Evolutionary conservation across 2,329 filamentous ascomycete genomes (phyloP).

Genomic region (Penicillium psychrosexuale): DNA sequence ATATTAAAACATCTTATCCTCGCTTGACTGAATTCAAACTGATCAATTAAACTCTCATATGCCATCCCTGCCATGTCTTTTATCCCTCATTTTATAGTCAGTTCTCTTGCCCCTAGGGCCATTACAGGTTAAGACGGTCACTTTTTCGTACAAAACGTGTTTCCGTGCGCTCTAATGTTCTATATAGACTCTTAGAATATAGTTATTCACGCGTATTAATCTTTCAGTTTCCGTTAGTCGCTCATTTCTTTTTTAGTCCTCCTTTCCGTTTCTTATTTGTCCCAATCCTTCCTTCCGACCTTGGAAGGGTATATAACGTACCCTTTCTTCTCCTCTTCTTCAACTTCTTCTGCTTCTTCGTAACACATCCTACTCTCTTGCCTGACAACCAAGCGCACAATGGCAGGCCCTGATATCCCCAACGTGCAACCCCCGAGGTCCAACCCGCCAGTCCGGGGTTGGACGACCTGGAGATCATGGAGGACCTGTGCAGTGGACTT

Average conservation of each 20-base stretch:
- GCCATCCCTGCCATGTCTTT: neutral
- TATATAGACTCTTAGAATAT: neutral
- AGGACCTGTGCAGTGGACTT: conserved; percentile 40
- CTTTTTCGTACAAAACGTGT: too few species aligned
- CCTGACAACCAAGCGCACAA: neutral
- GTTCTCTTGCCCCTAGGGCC: neutral
- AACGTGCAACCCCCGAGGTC: too few species aligned
- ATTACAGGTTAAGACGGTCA: too few species aligned
- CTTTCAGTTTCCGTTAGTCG: neutral
- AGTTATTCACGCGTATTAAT: neutral
- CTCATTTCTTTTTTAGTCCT: neutral
- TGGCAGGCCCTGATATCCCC: neutral
- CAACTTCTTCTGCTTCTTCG: neutral
- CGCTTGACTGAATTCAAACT: neutral
- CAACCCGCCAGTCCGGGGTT: conserved; percentile 5
- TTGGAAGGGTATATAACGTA: too few species aligned
- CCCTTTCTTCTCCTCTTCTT: neutral
- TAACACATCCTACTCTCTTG: neutral
- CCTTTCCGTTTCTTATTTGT: neutral
- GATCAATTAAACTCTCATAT: neutral
- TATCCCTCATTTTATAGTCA: neutral
- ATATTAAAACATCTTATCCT: neutral
- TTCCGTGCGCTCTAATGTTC: neutral
- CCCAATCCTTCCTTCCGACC: neutral
- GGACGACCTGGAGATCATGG: conserved; percentile 38